These are phyloP conservation scores for Paecilomyces formosus DNA, from an alignment of 2,329 filamentous ascomycete species.

Conservation along the genomic window DNA sequence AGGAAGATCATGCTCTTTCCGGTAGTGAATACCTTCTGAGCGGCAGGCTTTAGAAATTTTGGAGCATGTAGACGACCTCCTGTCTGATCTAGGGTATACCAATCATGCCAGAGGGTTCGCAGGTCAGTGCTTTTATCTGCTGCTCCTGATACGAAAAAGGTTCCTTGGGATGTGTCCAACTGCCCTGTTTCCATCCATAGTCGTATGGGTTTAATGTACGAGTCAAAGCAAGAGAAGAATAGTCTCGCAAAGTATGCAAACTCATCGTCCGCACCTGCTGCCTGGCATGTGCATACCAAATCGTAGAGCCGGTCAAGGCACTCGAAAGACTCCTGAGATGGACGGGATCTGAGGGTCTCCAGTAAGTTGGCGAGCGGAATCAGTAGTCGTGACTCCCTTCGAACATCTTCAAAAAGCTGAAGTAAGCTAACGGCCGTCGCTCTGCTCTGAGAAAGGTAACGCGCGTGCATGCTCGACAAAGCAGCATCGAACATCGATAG, in stretches of 20 bases:
- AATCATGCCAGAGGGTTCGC: slow-evolving; percentile 66
- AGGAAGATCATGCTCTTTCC: slow-evolving; percentile 85
- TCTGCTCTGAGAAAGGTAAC: slow-evolving; percentile 47
- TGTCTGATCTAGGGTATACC: slow-evolving; percentile 59
- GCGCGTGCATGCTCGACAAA: slow-evolving; percentile 54
- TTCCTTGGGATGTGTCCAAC: slow-evolving; percentile 56
- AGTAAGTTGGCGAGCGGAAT: slow-evolving; percentile 56
- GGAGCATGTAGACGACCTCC: slow-evolving; percentile 59
- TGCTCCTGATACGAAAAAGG: slow-evolving; percentile 67
- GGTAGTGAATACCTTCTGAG: slow-evolving; percentile 69
- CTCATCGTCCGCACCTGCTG: slow-evolving; percentile 54
- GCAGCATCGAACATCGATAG: slow-evolving; percentile 52
- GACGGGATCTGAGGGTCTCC: slow-evolving; percentile 43
- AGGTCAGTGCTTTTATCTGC: slow-evolving; percentile 49
- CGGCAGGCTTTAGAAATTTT: slow-evolving; percentile 63
- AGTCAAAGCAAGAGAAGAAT: slow-evolving; percentile 74
- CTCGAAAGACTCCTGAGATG: slow-evolving; percentile 51
- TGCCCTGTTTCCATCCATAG: slow-evolving; percentile 79
- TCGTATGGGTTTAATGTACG: slow-evolving; percentile 73
- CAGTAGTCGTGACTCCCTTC: slow-evolving; percentile 48
- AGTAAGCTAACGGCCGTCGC: slow-evolving; percentile 61
- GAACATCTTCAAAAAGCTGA: slow-evolving; percentile 52
- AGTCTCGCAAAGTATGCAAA: slow-evolving; percentile 60
- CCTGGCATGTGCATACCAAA: slow-evolving; percentile 60
- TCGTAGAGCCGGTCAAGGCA: slow-evolving; percentile 74